Conservation (phyloP, 371 early-diverging fungal species). For the Lichtheimia ornata region DNA sequence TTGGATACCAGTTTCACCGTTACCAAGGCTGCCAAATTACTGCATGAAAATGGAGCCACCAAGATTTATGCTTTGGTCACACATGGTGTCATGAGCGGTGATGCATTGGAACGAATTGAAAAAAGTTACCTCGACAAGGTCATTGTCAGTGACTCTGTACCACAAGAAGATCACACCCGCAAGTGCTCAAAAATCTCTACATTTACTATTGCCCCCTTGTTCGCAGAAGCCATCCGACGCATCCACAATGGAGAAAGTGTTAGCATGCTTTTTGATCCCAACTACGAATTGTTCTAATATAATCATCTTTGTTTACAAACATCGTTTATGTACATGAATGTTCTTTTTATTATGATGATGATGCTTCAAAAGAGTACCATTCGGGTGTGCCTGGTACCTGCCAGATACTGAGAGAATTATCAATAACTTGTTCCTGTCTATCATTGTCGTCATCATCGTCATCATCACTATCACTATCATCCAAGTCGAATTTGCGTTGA, state of each 20-base stretch:
- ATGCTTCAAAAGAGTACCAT: conserved; percentile 29
- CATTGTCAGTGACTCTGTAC: conserved; percentile 89
- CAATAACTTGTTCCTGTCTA: conserved; percentile 23
- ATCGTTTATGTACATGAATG: neutral
- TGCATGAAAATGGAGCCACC: conserved; percentile 85
- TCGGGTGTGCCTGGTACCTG: conserved; percentile 45
- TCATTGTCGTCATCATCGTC: conserved; percentile 13
- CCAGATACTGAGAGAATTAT: conserved; percentile 55
- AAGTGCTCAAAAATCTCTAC: conserved; percentile 72
- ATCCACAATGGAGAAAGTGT: conserved; percentile 96
- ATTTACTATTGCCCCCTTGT: conserved; percentile 85
- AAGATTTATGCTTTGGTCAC: conserved; percentile 90
- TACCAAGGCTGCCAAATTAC: conserved; percentile 83
- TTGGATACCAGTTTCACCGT: conserved; percentile 93
- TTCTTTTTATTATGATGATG: neutral
- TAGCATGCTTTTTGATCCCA: conserved; percentile 75
- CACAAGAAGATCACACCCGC: conserved; percentile 76
- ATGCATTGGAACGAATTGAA: conserved; percentile 80
- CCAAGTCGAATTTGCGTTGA: conserved; percentile 54
- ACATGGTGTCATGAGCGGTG: conserved; percentile 87
- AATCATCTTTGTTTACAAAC: neutral
- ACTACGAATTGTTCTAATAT: conserved; percentile 29
- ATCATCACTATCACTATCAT: conserved; percentile 6
- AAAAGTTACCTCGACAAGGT: conserved; percentile 74
- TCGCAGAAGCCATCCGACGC: conserved; percentile 94